These are phyloP conservation scores for Coemansia sp. DNA, from an alignment of 192 early-diverging fungal species.

Conservation along the genomic window DNA sequence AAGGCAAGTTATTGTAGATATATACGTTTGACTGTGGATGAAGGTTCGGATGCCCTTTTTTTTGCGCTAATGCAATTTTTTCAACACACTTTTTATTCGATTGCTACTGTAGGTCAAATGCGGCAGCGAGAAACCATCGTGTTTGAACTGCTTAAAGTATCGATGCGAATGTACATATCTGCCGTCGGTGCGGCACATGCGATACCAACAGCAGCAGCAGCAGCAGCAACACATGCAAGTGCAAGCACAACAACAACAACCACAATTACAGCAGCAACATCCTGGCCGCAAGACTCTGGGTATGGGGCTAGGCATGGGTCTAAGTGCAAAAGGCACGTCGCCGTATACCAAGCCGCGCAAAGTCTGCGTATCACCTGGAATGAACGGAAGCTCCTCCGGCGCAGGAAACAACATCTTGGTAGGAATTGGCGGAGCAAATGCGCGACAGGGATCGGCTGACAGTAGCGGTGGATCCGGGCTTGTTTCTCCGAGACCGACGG, in stretches of 20 bases:
- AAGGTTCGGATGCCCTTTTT: too few relatives aligned
- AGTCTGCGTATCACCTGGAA: neutral
- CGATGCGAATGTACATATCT: conserved; percentile 35
- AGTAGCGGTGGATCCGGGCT: neutral
- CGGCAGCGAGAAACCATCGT: conserved; percentile 50
- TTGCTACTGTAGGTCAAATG: conserved; percentile 49
- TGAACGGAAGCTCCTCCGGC: neutral
- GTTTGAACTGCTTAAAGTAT: conserved; percentile 48
- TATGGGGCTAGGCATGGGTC: too few relatives aligned
- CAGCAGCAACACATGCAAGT: conserved; percentile 5
- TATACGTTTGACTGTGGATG: too few relatives aligned
- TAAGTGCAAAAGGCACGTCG: neutral
- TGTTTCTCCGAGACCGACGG: neutral
- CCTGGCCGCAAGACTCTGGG: neutral
- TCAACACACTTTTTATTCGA: too few relatives aligned
- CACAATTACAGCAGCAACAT: conserved; percentile 4
- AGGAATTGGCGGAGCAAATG: neutral
- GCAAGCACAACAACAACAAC: conserved; percentile 4
- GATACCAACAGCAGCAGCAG: conserved; percentile 9
- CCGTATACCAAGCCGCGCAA: conserved; percentile 8
- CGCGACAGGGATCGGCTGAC: neutral
- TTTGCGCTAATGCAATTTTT: too few relatives aligned
- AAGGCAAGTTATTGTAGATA: conserved; percentile 23
- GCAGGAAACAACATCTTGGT: neutral
- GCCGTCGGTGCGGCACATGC: conserved; percentile 44